Evolutionary conservation across 257 asterid genomes (phyloP), one percentile per base, ranked within the genome.

Genomic region (Plectranthus barbatus): DNA sequence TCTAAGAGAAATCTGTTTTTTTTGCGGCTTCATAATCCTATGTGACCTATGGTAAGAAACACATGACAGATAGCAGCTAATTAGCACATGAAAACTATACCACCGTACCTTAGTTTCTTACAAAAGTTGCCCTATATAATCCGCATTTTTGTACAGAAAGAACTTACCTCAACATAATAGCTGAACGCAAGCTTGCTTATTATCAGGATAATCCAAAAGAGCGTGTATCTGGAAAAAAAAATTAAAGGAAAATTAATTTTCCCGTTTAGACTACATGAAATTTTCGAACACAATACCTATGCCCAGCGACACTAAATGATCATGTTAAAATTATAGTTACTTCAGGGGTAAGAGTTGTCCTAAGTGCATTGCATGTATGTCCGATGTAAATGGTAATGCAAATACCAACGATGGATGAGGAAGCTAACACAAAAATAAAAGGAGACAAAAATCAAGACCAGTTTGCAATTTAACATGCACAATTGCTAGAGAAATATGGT

Each of bases 171-270:
- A 61, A 93, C 95, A 82, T 87, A 93, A 76, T 87, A 93, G 90
- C 99, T 93, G 86, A 93, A 93, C 52, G 95, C 91, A 48, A 93
- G 86, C 81, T 93, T 93, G 95, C 94, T 75, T 79, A 90, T 87
- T 62, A 93, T 68, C 71, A 93, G 83, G 72, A 87, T 80, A 71
- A 90, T 70, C 99, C 99, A 93, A 79, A 87, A 90, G 62, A 93
- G 85, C 4, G 99, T 83, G 84, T 93, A 93, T 63, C 97, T 93
- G 79, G 65, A 60, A 71, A 56, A 67, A 71, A 50, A 67, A 71
- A 69, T 11, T 18, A 65, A 72, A 50, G 26, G 9, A 50, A 67
- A 71, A 69, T 11, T 18, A 65, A 72, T 49, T 21, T 9, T 58
- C 4, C 31, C 8, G 17, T 52, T 50, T 66, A 53, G 42, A 31